Evolutionary conservation across 768 basidiomycete species (phyloP).

Genomic region (Xerocomellus amylosporus): DNA sequence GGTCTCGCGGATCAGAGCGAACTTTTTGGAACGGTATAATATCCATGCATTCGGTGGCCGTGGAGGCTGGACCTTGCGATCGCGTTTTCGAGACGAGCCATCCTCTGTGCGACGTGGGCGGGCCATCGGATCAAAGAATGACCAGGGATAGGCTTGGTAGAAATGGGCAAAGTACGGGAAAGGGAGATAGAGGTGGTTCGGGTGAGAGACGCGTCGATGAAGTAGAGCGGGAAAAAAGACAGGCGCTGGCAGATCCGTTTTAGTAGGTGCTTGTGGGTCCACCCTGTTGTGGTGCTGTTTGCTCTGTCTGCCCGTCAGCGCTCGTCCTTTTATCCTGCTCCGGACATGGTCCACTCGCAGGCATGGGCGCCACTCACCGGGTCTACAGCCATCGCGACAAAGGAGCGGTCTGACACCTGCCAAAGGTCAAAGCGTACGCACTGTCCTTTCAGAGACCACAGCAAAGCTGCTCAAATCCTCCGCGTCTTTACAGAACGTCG

Average conservation of each 20-base stretch:
- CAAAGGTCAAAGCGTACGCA: slow-evolving; percentile 17
- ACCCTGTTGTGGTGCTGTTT: slow-evolving; percentile 34
- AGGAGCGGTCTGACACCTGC: slow-evolving; percentile 4
- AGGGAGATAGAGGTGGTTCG: slow-evolving; percentile 20
- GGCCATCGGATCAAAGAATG: slow-evolving; percentile 19
- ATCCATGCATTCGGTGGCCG: slow-evolving; percentile 86
- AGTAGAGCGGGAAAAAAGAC: slow-evolving; percentile 24
- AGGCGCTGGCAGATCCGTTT: slow-evolving; percentile 24
- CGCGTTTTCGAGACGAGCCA: slow-evolving; percentile 3
- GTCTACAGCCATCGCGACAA: slow-evolving; percentile 15
- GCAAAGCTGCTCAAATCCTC: neutral
- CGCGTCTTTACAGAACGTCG: neutral
- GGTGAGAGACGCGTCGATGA: slow-evolving; percentile 28
- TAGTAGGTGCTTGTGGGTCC: slow-evolving; percentile 38
- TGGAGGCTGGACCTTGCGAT: slow-evolving; percentile 40
- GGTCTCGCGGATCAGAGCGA: slow-evolving; percentile 28
- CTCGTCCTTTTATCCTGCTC: slow-evolving; percentile 11
- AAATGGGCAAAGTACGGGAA: slow-evolving; percentile 2
- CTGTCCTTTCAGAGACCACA: slow-evolving; percentile 1
- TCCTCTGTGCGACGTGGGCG: slow-evolving; percentile 17
- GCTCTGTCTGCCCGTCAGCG: slow-evolving; percentile 14
- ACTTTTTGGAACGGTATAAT: slow-evolving; percentile 65
- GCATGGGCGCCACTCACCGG: slow-evolving; percentile 13
- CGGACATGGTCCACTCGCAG: neutral
- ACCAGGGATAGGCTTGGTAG: slow-evolving; percentile 4